Percentiles rank a stretch among this genome's conserved stretches.
These are phyloP conservation scores for Erysimum pusillum DNA, from an alignment of 441 rosid genomes.

Conservation along the genomic window DNA sequence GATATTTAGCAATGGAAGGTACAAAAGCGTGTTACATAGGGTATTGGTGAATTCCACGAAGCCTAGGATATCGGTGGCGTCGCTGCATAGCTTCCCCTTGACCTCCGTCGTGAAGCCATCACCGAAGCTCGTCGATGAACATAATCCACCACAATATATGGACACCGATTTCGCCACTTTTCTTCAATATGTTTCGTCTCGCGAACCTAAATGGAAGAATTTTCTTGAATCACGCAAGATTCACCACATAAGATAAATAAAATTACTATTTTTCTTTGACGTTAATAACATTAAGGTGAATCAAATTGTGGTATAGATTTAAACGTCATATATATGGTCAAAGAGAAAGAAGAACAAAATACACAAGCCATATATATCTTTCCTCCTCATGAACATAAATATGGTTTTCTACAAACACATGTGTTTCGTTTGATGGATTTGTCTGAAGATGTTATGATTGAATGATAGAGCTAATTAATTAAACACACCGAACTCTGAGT, in stretches of 20 bases:
- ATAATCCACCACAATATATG: conserved; percentile 62
- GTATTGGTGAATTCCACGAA: conserved; percentile 67
- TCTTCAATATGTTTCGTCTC: conserved; percentile 66
- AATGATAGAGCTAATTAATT: neutral
- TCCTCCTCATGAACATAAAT: neutral
- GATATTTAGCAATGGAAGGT: conserved; percentile 94
- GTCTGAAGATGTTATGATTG: neutral
- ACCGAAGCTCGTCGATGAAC: conserved; percentile 54
- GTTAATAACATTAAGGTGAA: neutral
- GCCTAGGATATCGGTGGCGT: conserved; percentile 76
- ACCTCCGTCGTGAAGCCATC: conserved; percentile 58
- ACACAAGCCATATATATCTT: neutral
- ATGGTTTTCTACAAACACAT: neutral
- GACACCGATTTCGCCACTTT: conserved; percentile 75
- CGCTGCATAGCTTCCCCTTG: conserved; percentile 70
- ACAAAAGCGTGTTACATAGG: conserved; percentile 85
- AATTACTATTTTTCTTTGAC: neutral
- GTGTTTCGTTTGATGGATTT: neutral
- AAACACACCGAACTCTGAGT: neutral
- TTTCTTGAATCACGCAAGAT: conserved; percentile 68
- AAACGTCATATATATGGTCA: neutral
- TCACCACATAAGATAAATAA: conserved; percentile 6
- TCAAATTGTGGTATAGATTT: conserved; percentile 8
- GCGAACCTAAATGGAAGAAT: conserved; percentile 74
- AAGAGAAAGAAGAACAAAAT: neutral